A percentile compares a stretch with the other conserved stretches of the same genome.
These are phyloP conservation scores for Leccinum incarnatum DNA, from an alignment of 768 basidiomycete species.

Conservation along the genomic window DNA sequence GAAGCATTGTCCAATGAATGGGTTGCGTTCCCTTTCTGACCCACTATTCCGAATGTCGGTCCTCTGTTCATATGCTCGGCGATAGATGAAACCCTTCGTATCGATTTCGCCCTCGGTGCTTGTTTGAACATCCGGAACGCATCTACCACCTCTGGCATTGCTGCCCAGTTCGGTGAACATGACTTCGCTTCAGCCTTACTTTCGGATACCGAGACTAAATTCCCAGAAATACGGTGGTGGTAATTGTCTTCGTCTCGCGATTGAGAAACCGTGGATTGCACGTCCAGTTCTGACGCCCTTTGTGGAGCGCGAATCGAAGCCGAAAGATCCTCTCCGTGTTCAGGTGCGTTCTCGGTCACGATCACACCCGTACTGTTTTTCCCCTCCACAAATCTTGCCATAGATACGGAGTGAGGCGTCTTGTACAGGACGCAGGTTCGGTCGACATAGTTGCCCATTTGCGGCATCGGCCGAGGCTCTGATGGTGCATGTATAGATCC, in stretches of 20 bases:
- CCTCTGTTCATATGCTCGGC: neutral
- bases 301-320: slow-evolving; percentile 15
- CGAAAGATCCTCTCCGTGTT: neutral
- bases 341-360: neutral
- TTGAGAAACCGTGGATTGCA: neutral
- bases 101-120: neutral
- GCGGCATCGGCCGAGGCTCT: neutral
- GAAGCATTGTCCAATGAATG: slow-evolving; percentile 10
- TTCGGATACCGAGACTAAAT: neutral
- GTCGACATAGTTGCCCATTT: neutral
- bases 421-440: neutral
- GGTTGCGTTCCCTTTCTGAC: slow-evolving; percentile 18
- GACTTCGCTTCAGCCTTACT: neutral
- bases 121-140: slow-evolving; percentile 16
- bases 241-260: neutral
- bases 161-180: slow-evolving; percentile 13
- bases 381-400: neutral
- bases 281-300: neutral
- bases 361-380: neutral
- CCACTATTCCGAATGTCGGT: slow-evolving; percentile 6
- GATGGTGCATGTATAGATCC: slow-evolving; percentile 19
- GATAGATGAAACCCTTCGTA: slow-evolving; percentile 10
- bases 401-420: neutral
- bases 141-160: slow-evolving; percentile 19
- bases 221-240: slow-evolving; percentile 1